Percentiles rank a stretch among this genome's conserved stretches.
Conservation (phyloP, 2,329 filamentous ascomycete species). For the Fusarium stilboides region DNA sequence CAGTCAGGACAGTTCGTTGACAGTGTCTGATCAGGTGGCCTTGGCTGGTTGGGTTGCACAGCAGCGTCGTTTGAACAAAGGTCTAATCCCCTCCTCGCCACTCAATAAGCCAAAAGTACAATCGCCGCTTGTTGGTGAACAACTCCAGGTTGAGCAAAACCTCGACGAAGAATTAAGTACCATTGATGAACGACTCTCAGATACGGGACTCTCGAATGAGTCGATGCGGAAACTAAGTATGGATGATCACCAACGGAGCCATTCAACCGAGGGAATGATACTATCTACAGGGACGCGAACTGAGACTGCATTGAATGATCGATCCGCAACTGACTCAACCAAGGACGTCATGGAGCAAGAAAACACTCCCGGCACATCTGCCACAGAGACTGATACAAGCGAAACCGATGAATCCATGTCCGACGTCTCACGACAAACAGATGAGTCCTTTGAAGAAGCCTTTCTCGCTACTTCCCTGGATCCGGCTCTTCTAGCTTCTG, state of each 20-base stretch:
- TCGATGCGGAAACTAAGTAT: neutral
- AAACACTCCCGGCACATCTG: slow-evolving; percentile 20
- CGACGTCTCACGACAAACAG: slow-evolving; percentile 23
- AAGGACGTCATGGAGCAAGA: neutral
- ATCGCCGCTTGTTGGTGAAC: neutral
- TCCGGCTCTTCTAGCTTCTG: slow-evolving; percentile 1
- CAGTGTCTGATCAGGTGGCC: slow-evolving; percentile 27
- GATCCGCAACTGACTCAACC: neutral
- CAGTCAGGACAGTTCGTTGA: slow-evolving; percentile 1
- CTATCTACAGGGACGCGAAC: slow-evolving; percentile 3
- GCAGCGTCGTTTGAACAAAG: slow-evolving; percentile 22
- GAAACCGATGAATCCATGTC: slow-evolving; percentile 32
- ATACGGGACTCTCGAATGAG: slow-evolving; percentile 19
- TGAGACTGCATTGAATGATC: neutral
- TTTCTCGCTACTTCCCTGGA: slow-evolving; percentile 26
- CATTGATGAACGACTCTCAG: slow-evolving; percentile 29
- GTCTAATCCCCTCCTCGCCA: neutral
- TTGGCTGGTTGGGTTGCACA: slow-evolving; percentile 29
- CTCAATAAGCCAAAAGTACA: neutral
- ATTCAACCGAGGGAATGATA: neutral
- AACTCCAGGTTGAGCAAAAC: neutral
- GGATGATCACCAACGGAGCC: neutral
- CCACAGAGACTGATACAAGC: slow-evolving; percentile 14
- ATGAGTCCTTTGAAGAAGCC: slow-evolving; percentile 31
- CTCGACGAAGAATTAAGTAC: slow-evolving; percentile 11